Percentiles rank a stretch among this genome's conserved stretches.
phyloP scores from a whole-genome alignment of 1,284 basidiomycete species.

The Cerrena zonata region DNA sequence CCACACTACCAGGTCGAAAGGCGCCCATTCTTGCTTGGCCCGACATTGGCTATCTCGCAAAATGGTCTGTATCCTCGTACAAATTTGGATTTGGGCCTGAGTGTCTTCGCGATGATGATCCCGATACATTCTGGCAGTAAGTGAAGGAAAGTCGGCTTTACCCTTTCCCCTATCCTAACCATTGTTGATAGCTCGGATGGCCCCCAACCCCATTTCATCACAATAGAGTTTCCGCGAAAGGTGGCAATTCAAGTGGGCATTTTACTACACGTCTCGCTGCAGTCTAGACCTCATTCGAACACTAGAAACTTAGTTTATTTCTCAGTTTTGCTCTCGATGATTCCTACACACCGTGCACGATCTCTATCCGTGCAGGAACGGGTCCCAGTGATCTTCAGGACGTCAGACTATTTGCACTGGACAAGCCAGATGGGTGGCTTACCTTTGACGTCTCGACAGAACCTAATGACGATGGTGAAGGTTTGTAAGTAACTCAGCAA shows the following conservation, averaged over 20 bases:
- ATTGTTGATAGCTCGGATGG: constrained; percentile 81
- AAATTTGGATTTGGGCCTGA: constrained; percentile 96
- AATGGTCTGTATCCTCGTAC: constrained; percentile 95
- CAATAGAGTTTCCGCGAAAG: constrained; percentile 87
- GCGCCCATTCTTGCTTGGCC: constrained; percentile 60
- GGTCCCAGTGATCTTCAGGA: constrained; percentile 90
- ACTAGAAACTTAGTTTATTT: constrained; percentile 85
- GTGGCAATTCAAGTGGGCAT: constrained; percentile 75
- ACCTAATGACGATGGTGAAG: constrained; percentile 69
- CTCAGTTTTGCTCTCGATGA: constrained; percentile 88
- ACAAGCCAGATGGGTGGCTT: constrained; percentile 93
- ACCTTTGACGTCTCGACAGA: constrained; percentile 83
- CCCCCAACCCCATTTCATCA: constrained; percentile 93
- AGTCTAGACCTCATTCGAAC: background rate
- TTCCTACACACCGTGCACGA: constrained; percentile 91
- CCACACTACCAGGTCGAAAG: constrained; percentile 26
- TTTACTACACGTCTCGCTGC: background rate
- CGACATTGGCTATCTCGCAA: constrained; percentile 78
- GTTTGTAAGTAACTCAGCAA: constrained; percentile 60
- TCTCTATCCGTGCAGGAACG: constrained; percentile 88
- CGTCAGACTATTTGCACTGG: constrained; percentile 76
- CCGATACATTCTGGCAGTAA: constrained; percentile 97
- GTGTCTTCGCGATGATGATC: constrained; percentile 83
- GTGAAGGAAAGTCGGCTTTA: constrained; percentile 28
- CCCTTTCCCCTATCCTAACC: constrained; percentile 3